Conservation (phyloP, 1,284 basidiomycete species). For the Meira nashicola region DNA sequence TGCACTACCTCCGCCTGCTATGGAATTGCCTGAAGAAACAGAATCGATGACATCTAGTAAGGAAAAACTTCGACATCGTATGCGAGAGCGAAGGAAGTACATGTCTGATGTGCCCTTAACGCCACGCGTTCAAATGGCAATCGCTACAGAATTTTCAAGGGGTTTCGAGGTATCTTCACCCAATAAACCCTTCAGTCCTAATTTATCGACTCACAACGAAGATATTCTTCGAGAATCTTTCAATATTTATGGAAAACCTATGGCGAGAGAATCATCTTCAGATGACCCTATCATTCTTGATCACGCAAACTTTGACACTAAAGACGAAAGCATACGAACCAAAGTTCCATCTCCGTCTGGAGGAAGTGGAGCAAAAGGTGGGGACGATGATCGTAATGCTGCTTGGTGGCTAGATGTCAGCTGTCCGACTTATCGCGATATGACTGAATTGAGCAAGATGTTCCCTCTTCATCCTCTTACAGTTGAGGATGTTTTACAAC, state of each 20-base stretch:
- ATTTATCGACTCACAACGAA: not conserved
- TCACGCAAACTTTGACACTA: no score
- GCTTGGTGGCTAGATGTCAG: conserved; percentile 90
- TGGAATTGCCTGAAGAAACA: conserved; percentile 21
- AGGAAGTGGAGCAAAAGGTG: not conserved
- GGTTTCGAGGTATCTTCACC: conserved; percentile 23
- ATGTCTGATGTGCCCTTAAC: conserved; percentile 49
- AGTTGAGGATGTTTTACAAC: conserved; percentile 89
- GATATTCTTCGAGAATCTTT: not conserved
- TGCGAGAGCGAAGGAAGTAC: conserved; percentile 22
- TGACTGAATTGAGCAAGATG: conserved; percentile 78
- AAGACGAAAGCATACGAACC: not conserved
- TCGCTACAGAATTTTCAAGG: conserved; percentile 20
- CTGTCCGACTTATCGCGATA: conserved; percentile 83
- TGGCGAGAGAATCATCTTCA: not conserved
- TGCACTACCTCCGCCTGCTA: conserved; percentile 43
- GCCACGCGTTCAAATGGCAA: conserved; percentile 22
- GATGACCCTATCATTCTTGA: not conserved
- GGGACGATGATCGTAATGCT: not conserved
- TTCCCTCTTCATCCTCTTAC: conserved; percentile 88
- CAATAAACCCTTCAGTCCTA: conserved; percentile 3
- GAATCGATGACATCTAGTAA: not conserved
- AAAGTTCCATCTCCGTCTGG: not conserved
- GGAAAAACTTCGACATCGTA: conserved; percentile 15
- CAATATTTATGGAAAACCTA: not conserved